phyloP scores from a whole-genome alignment of 1,284 basidiomycete genomes.

The Spongiforma sp. region DNA sequence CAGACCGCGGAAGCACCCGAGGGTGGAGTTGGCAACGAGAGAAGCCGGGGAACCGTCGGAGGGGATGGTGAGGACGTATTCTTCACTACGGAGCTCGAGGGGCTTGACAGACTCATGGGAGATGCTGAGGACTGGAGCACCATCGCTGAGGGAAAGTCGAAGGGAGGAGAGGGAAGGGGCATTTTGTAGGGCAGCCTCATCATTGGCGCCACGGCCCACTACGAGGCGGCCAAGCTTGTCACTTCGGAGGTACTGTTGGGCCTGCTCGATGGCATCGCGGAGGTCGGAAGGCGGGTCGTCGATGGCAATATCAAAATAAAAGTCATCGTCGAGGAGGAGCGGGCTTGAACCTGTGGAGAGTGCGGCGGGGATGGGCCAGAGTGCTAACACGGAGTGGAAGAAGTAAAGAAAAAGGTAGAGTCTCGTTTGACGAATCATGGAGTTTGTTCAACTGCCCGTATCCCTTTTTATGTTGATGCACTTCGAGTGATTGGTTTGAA shows the following conservation, averaged over 20 bases:
- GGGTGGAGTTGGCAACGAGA: slow-evolving; percentile 70
- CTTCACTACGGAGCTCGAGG: slow-evolving; percentile 64
- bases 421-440: too few relatives aligned
- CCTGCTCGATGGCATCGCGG: slow-evolving; percentile 44
- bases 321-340: slow-evolving; percentile 55
- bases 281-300: slow-evolving; percentile 49
- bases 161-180: slow-evolving; percentile 42
- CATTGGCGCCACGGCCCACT: slow-evolving; percentile 54
- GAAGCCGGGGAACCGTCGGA: slow-evolving; percentile 61
- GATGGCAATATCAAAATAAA: slow-evolving; percentile 50
- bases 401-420: too few relatives aligned
- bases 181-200: slow-evolving; percentile 36
- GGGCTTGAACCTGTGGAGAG: slow-evolving; percentile 54
- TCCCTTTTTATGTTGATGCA: too few relatives aligned
- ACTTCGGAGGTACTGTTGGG: slow-evolving; percentile 45
- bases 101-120: slow-evolving; percentile 59
- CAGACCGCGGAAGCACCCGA: slow-evolving; percentile 83
- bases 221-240: slow-evolving; percentile 58
- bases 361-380: slow-evolving; percentile 67
- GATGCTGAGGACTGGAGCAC: slow-evolving; percentile 45
- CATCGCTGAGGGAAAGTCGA: slow-evolving; percentile 46
- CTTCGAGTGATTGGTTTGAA: too few relatives aligned
- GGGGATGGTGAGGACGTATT: slow-evolving; percentile 70
- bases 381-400: slow-evolving; percentile 12
- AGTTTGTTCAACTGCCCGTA: too few relatives aligned